These are phyloP conservation scores for Clarireedia paspali DNA, from an alignment of 2,329 filamentous ascomycete species.

Conservation along the genomic window DNA sequence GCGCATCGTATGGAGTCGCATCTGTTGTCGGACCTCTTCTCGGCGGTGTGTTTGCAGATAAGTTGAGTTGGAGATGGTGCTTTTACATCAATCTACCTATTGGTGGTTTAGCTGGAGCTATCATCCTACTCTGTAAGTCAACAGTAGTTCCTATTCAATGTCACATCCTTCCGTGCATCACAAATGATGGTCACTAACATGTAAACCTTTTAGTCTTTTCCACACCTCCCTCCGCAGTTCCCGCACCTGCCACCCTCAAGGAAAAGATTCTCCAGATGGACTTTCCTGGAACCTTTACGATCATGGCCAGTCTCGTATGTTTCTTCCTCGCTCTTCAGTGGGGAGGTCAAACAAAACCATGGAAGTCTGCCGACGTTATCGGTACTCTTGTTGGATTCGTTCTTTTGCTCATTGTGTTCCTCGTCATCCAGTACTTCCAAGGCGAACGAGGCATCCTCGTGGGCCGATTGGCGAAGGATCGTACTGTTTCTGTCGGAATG, in stretches of 20 bases:
- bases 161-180: not conserved
- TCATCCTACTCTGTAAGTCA: not conserved
- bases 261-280: slow-evolving; percentile 45
- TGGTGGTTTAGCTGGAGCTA: slow-evolving; percentile 31
- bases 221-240: slow-evolving; percentile 34
- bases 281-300: slow-evolving; percentile 35
- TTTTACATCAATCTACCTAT: slow-evolving; percentile 22
- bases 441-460: slow-evolving; percentile 45
- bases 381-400: slow-evolving; percentile 36
- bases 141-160: not conserved
- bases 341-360: slow-evolving; percentile 37
- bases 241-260: slow-evolving; percentile 30
- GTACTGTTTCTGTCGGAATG: slow-evolving; percentile 37
- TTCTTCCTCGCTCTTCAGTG: slow-evolving; percentile 42
- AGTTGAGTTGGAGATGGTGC: slow-evolving; percentile 51
- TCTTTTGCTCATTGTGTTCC: slow-evolving; percentile 30
- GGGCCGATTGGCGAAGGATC: slow-evolving; percentile 35
- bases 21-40: slow-evolving; percentile 54
- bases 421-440: slow-evolving; percentile 33
- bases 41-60: slow-evolving; percentile 55
- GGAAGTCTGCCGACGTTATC: slow-evolving; percentile 35
- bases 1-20: slow-evolving; percentile 58
- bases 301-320: slow-evolving; percentile 38
- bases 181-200: not conserved
- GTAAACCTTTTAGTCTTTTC: slow-evolving; percentile 8